Conservation (phyloP, 1,284 basidiomycete species). For the Moesziomyces antarcticus region DNA sequence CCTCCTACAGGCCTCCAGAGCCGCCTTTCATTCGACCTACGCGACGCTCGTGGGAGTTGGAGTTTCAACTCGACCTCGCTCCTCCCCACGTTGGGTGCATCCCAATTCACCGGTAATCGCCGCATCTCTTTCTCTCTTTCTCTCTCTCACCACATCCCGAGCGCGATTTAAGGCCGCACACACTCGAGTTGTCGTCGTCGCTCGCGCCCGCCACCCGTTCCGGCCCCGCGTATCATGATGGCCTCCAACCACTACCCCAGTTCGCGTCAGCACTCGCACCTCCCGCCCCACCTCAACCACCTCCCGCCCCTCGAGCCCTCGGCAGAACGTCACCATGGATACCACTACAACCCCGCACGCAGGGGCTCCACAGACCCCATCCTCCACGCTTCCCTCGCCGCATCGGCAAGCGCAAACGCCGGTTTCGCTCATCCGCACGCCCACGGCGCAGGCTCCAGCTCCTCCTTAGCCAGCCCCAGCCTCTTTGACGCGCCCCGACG, state of each 20-base stretch:
- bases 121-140: too few species aligned
- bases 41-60: too few species aligned
- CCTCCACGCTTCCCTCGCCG: slow-evolving; percentile 51
- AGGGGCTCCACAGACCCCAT: slow-evolving; percentile 55
- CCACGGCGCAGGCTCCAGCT: slow-evolving; percentile 28
- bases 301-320: slow-evolving; percentile 52
- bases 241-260: slow-evolving; percentile 45
- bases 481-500: slow-evolving; percentile 42
- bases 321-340: slow-evolving; percentile 38
- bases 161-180: too few species aligned
- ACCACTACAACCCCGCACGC: slow-evolving; percentile 27
- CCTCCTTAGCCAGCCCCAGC: slow-evolving; percentile 38
- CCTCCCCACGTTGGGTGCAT: too few species aligned
- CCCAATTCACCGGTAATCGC: too few species aligned
- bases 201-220: neutral
- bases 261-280: slow-evolving; percentile 50
- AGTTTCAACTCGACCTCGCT: too few species aligned
- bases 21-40: slow-evolving; percentile 2
- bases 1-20: neutral
- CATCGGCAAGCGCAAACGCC: slow-evolving; percentile 40
- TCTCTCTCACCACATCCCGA: too few species aligned
- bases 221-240: slow-evolving; percentile 33
- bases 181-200: too few species aligned
- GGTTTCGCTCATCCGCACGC: slow-evolving; percentile 23
- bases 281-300: slow-evolving; percentile 44